phyloP scores from a whole-genome alignment of 345 rosid species.

The Chamaenerion angustifolium region DNA sequence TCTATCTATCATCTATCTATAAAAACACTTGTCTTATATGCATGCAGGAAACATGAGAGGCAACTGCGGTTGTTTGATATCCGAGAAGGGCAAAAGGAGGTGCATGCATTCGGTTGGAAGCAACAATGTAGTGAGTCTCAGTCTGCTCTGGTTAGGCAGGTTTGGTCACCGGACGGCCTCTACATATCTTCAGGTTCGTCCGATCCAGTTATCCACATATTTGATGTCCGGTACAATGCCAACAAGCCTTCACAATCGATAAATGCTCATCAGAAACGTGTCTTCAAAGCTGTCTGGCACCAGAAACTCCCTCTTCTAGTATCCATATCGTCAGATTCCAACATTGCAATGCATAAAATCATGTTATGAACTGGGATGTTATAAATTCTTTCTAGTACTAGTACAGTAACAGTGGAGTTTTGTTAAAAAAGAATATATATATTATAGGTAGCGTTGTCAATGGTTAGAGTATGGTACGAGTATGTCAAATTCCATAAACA shows the following conservation, averaged over 20 bases:
- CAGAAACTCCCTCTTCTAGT: slow-evolving; percentile 54
- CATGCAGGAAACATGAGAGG: slow-evolving; percentile 54
- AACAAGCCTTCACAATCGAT: slow-evolving; percentile 73
- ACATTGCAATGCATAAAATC: slow-evolving; percentile 63
- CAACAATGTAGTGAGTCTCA: slow-evolving; percentile 92
- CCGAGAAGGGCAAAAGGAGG: slow-evolving; percentile 62
- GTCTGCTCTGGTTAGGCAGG: slow-evolving; percentile 80
- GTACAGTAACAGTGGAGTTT: too few relatives aligned
- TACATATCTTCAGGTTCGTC: slow-evolving; percentile 74
- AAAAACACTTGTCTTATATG: too few relatives aligned
- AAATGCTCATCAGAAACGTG: slow-evolving; percentile 77
- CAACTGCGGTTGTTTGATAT: slow-evolving; percentile 78
- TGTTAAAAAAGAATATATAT: too few relatives aligned
- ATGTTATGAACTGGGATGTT: too few relatives aligned
- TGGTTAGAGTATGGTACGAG: too few relatives aligned
- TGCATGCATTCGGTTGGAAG: slow-evolving; percentile 85
- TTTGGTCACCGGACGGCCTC: slow-evolving; percentile 92
- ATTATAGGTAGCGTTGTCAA: too few relatives aligned
- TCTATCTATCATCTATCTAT: too few relatives aligned
- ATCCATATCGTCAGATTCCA: slow-evolving; percentile 79
- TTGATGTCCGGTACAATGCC: slow-evolving; percentile 74
- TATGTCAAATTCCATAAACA: too few relatives aligned
- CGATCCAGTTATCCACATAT: slow-evolving; percentile 76
- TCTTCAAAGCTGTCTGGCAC: slow-evolving; percentile 84
- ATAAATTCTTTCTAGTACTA: too few relatives aligned